Conservation (phyloP, 768 basidiomycete species). For the Galerina marginata region DNA sequence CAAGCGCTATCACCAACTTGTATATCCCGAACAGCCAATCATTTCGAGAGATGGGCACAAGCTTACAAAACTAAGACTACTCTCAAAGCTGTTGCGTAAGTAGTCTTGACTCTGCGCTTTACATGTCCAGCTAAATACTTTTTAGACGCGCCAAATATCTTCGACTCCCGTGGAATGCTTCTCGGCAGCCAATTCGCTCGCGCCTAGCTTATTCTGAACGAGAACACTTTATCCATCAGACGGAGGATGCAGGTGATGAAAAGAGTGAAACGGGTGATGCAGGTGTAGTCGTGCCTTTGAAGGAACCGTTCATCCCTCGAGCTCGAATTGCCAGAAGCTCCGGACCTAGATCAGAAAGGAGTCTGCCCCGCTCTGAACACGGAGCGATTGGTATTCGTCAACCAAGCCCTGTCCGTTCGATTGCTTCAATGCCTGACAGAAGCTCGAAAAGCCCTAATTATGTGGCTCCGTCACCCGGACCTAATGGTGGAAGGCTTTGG, state of each 20-base stretch:
- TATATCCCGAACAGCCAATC: slow-evolving; percentile 44
- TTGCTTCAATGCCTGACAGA: slow-evolving; percentile 29
- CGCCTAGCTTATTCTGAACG: slow-evolving; percentile 23
- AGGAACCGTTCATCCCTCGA: slow-evolving; percentile 5
- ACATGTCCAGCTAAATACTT: slow-evolving; percentile 6
- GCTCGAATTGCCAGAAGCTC: slow-evolving; percentile 4
- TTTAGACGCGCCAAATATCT: slow-evolving; percentile 81
- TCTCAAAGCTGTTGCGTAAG: slow-evolving; percentile 84
- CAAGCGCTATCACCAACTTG: neutral
- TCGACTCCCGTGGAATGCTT: slow-evolving; percentile 65
- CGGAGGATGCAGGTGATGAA: slow-evolving; percentile 28
- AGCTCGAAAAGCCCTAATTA: slow-evolving; percentile 19
- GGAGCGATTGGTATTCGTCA: slow-evolving; percentile 20
- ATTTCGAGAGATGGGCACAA: slow-evolving; percentile 71
- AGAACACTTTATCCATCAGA: neutral
- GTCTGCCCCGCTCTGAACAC: slow-evolving; percentile 27
- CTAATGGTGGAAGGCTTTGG: slow-evolving; percentile 26
- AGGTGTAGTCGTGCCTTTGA: slow-evolving; percentile 8
- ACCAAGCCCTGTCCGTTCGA: slow-evolving; percentile 31
- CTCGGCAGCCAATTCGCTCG: slow-evolving; percentile 38
- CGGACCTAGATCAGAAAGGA: slow-evolving; percentile 27
- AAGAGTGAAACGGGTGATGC: slow-evolving; percentile 33
- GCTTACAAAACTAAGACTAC: slow-evolving; percentile 71
- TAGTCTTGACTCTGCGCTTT: slow-evolving; percentile 24
- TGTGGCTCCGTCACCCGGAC: neutral